Conservation (phyloP, 2,329 filamentous ascomycete genomes). For the Sarocladium oryzae region DNA sequence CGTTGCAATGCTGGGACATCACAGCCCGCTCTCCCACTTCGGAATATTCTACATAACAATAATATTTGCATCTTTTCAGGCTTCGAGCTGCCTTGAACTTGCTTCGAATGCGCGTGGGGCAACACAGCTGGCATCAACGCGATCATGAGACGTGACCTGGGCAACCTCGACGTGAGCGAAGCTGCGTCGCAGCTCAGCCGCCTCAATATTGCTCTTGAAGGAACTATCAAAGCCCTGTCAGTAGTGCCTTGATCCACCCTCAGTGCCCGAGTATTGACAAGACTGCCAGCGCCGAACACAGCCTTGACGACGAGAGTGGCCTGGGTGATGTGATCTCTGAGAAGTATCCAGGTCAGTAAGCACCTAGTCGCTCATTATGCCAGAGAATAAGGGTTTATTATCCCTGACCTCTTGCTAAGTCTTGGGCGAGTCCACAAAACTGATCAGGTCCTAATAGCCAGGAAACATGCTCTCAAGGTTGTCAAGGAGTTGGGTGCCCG, state of each 20-base stretch:
- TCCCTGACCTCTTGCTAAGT: no score
- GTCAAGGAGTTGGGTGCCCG: constrained; percentile 41
- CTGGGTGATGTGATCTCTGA: neutral
- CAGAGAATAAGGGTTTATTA: no score
- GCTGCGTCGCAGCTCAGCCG: neutral
- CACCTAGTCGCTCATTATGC: no score
- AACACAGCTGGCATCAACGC: no score
- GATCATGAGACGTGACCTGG: constrained; percentile 4
- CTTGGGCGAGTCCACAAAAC: no score
- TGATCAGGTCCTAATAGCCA: neutral
- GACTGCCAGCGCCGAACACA: neutral
- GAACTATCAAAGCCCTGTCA: neutral
- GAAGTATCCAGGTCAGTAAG: constrained; percentile 12
- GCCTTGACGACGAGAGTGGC: constrained; percentile 1
- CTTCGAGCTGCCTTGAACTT: no score
- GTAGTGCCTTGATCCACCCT: neutral
- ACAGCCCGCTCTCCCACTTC: no score
- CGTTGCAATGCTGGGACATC: no score
- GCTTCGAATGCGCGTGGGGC: no score
- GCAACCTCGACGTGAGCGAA: neutral
- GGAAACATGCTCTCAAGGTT: constrained; percentile 47
- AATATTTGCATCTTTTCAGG: no score
- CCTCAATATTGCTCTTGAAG: neutral
- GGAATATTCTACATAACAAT: no score
- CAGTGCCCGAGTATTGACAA: neutral